Evolutionary conservation across 176 grass and related monocot genomes (phyloP).

Genomic region (Aegilops tauschii): DNA sequence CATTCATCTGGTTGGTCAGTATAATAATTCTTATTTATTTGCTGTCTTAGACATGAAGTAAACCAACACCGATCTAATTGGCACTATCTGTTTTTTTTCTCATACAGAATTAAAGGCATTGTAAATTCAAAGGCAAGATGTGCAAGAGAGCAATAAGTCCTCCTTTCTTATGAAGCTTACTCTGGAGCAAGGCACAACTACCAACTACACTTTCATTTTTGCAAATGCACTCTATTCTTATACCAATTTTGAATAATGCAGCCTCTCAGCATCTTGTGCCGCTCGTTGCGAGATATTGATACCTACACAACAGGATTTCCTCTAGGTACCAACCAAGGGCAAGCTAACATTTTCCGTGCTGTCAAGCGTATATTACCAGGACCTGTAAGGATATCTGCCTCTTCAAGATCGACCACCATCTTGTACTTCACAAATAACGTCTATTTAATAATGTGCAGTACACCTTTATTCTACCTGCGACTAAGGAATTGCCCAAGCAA

Average conservation of each 20-base stretch:
- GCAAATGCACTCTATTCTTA: slow-evolving; percentile 1
- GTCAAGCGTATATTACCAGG: slow-evolving; percentile 89
- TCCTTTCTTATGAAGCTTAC: slow-evolving; percentile 15
- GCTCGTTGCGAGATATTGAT: slow-evolving; percentile 71
- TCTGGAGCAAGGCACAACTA: background rate
- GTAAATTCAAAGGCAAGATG: slow-evolving; percentile 72
- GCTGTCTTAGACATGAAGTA: background rate
- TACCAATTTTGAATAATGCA: slow-evolving; percentile 40
- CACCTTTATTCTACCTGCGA: slow-evolving; percentile 91
- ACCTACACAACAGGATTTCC: slow-evolving; percentile 89
- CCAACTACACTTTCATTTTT: background rate
- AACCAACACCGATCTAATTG: background rate
- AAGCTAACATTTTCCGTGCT: slow-evolving; percentile 70
- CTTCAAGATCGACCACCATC: slow-evolving; percentile 1
- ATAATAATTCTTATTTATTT: background rate
- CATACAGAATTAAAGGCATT: slow-evolving; percentile 82
- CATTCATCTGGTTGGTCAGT: slow-evolving; percentile 9
- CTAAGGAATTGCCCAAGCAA: slow-evolving; percentile 85
- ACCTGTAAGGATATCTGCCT: slow-evolving; percentile 60
- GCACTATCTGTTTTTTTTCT: slow-evolving; percentile 15
- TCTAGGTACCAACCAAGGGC: slow-evolving; percentile 74
- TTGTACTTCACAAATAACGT: slow-evolving; percentile 23
- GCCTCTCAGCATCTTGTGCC: slow-evolving; percentile 88
- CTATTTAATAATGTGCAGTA: slow-evolving; percentile 54
- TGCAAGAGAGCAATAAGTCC: background rate